Evolutionary conservation across 306 rosid genomes (phyloP).

Genomic region (Castanea mollissima): DNA sequence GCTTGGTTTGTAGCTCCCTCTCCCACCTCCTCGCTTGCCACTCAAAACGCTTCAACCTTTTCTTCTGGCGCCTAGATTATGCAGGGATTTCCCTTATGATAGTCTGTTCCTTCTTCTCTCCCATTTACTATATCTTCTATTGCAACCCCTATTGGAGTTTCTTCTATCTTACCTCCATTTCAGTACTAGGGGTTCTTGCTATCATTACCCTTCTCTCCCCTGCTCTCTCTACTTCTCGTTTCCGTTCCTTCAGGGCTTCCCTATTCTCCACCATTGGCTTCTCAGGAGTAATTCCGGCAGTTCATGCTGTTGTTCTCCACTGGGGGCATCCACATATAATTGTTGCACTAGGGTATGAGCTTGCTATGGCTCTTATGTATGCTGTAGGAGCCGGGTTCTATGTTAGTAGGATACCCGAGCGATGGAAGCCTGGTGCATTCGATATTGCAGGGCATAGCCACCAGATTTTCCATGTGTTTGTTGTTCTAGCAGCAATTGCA

Average conservation of each 20-base stretch:
- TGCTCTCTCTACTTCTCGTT: conserved; percentile 53
- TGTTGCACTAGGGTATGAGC: conserved; percentile 62
- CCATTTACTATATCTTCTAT: conserved; percentile 73
- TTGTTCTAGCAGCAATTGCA: conserved; percentile 78
- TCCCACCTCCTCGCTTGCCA: conserved; percentile 91
- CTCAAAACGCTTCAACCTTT: conserved; percentile 64
- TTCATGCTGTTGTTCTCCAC: conserved; percentile 56
- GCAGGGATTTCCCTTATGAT: conserved; percentile 88
- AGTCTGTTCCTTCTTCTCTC: conserved; percentile 81
- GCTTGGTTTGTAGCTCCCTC: conserved; percentile 72
- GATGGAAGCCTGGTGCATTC: conserved; percentile 87
- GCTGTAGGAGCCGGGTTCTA: conserved; percentile 73
- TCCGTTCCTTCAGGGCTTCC: conserved; percentile 59
- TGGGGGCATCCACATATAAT: conserved; percentile 50
- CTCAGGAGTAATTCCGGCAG: conserved; percentile 77
- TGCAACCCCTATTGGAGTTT: conserved; percentile 52
- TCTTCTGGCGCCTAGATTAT: conserved; percentile 94
- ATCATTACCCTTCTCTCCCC: conserved; percentile 69
- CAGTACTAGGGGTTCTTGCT: conserved; percentile 57
- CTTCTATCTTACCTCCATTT: conserved; percentile 63
- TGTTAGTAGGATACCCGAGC: conserved; percentile 67
- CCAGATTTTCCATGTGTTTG: conserved; percentile 86
- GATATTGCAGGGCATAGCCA: conserved; percentile 96
- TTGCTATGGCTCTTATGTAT: conserved; percentile 69
- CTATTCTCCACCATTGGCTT: conserved; percentile 86